Evolutionary conservation across 805 yeast species (phyloP).

Genomic region (Candida orba): DNA sequence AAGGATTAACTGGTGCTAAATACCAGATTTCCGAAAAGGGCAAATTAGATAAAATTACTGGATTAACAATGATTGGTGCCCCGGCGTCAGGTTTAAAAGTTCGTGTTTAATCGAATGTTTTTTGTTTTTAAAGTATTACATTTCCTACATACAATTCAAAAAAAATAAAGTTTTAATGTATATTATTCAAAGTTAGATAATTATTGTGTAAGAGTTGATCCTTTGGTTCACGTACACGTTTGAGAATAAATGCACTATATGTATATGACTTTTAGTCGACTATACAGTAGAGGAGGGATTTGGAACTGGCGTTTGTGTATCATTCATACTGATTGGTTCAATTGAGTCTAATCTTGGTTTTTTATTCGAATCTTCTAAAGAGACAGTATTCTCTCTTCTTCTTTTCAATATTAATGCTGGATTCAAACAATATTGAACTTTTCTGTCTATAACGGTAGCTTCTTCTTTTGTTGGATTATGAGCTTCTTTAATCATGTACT

Average conservation of each 20-base stretch:
- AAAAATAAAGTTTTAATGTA: not conserved
- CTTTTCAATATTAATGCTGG: constrained; percentile 49
- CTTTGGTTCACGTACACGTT: no score
- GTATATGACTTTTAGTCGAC: no score
- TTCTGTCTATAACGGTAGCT: constrained; percentile 55
- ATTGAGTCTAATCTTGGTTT: constrained; percentile 18
- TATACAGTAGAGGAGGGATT: not conserved
- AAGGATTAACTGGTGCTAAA: constrained; percentile 85
- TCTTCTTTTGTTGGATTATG: constrained; percentile 49
- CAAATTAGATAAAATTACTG: constrained; percentile 65
- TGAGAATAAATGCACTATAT: not conserved
- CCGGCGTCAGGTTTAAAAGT: constrained; percentile 84
- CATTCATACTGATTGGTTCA: not conserved
- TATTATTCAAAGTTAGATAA: not conserved
- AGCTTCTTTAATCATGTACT: constrained; percentile 34
- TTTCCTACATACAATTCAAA: not conserved
- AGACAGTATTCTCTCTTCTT: constrained; percentile 24
- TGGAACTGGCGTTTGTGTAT: not conserved
- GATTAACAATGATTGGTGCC: constrained; percentile 77
- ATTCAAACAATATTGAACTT: constrained; percentile 53
- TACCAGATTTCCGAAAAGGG: constrained; percentile 78
- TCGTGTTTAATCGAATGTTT: constrained; percentile 12
- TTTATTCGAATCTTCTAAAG: constrained; percentile 24
- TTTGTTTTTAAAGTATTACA: no score
- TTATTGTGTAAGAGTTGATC: no score